Evolutionary conservation across 345 rosid genomes (phyloP), one percentile per base, ranked within the genome.

Genomic region (Salix koriyanagi): DNA sequence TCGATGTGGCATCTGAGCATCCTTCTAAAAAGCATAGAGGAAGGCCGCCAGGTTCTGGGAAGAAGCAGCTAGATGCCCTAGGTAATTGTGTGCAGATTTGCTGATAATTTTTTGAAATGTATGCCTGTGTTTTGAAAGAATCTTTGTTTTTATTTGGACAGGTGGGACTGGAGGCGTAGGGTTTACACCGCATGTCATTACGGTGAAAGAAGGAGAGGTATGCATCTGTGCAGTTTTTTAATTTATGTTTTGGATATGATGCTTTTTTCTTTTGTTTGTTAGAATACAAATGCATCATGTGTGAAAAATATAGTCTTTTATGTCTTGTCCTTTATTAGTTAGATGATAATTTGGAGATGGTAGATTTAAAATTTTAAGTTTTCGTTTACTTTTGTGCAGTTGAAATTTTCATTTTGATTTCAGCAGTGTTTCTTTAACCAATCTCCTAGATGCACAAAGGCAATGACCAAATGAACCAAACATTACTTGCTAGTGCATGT

Each of bases 121-220:
- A 19, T 32, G 7, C 13, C 3, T 15, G 6, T 30, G 39, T 34
- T 16, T 21, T 83, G 72, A 39, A 25, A 8, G 15, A 25, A 15
- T 18, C n/a, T 71, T 4, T 4, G 18, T 54, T 61, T 18, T 54
- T 0, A 21, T 70, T 19, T 42, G 32, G n/a, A 16, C 81, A 93
- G 99, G 99, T 48, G 84, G 84, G 71, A 77, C 85, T 79, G 94
- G 96, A 80, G 99, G 98, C 2, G 79, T 89, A n/a, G 98, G 97
- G 67, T 96, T 96, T 82, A 96, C 98, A 36, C 99, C 99, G 21
- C 99, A 96, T 83, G 98, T 96, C 65, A 96, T 96, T 72, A 85
- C 83, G 25, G 96, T 96, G 48, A 83, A 87, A 73, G 83, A 89
- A 19, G 99, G 99, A 56, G 97, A 96, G 94, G 99, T 96, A 87